phyloP scores from a whole-genome alignment of 2,329 filamentous ascomycete genomes.

The Sclerotinia sclerotiorum region DNA sequence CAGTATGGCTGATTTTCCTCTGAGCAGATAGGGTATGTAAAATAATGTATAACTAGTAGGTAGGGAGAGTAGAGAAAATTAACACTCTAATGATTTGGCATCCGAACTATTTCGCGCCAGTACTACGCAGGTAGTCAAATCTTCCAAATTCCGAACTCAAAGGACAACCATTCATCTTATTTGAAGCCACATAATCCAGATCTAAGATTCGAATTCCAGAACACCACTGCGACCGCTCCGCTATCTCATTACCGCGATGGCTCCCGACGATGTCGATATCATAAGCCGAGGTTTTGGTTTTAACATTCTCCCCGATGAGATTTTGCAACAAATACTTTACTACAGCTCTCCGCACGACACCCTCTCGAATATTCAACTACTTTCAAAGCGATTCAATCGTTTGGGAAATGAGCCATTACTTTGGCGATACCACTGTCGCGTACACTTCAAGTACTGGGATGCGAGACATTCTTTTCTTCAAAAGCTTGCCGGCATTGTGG shows the following conservation, averaged over 20 bases:
- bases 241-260: constrained; percentile 3
- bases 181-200: not conserved
- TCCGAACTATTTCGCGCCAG: not conserved
- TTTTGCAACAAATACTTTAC: constrained; percentile 75
- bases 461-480: constrained; percentile 57
- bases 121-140: not conserved
- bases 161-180: not conserved
- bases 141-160: not conserved
- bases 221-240: not conserved
- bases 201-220: not conserved
- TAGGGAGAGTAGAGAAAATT: constrained; percentile 1
- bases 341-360: constrained; percentile 58
- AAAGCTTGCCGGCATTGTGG: constrained; percentile 55
- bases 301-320: constrained; percentile 66
- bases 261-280: not conserved
- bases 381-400: constrained; percentile 63
- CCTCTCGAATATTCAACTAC: constrained; percentile 49
- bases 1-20: not conserved
- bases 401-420: constrained; percentile 71
- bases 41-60: not conserved
- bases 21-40: not conserved
- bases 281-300: constrained; percentile 4
- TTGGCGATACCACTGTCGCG: constrained; percentile 75
- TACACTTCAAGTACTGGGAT: constrained; percentile 74
- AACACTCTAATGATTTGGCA: not conserved